Percentiles rank a stretch among this genome's conserved stretches.
These are phyloP conservation scores for Dryadomyces quercivorus DNA, from an alignment of 2,329 filamentous ascomycete species.

Conservation along the genomic window DNA sequence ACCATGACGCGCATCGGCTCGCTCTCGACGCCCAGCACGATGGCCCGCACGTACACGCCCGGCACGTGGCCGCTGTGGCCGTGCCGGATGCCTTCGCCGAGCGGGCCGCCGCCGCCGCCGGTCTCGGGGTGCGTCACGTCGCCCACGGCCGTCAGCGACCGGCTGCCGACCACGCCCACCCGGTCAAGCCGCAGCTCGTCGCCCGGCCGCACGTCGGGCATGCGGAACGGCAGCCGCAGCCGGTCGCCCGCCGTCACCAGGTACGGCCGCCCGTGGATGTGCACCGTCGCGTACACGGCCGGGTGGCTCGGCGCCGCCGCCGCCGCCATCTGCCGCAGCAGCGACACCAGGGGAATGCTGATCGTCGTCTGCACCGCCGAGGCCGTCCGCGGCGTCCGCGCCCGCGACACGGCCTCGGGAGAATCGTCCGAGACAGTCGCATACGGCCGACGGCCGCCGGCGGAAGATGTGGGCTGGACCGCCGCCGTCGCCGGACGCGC, in stretches of 20 bases:
- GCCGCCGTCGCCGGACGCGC: no score
- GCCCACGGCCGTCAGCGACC: conserved; percentile 21
- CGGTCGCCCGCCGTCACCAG: conserved; percentile 66
- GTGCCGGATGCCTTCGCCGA: background rate
- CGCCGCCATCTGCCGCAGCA: background rate
- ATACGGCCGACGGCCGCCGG: background rate
- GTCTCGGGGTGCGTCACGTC: background rate
- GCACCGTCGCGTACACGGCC: conserved; percentile 54
- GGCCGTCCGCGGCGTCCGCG: background rate
- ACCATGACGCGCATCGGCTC: conserved; percentile 66
- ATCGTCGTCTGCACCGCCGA: background rate
- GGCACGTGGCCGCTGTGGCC: conserved; percentile 4
- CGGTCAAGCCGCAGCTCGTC: conserved; percentile 83
- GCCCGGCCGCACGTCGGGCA: conserved; percentile 64
- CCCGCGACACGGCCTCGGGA: background rate
- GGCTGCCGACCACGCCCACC: conserved; percentile 67
- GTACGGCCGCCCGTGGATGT: conserved; percentile 70
- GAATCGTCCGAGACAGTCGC: background rate
- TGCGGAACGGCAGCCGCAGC: conserved; percentile 66
- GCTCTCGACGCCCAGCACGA: conserved; percentile 72
- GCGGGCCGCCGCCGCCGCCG: background rate
- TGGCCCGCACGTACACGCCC: conserved; percentile 30
- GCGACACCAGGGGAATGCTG: background rate
- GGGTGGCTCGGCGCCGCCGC: conserved; percentile 6
- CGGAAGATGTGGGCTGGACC: no score